Conservation (phyloP, 208 protist genomes). For the Naegleria fowleri region DNA sequence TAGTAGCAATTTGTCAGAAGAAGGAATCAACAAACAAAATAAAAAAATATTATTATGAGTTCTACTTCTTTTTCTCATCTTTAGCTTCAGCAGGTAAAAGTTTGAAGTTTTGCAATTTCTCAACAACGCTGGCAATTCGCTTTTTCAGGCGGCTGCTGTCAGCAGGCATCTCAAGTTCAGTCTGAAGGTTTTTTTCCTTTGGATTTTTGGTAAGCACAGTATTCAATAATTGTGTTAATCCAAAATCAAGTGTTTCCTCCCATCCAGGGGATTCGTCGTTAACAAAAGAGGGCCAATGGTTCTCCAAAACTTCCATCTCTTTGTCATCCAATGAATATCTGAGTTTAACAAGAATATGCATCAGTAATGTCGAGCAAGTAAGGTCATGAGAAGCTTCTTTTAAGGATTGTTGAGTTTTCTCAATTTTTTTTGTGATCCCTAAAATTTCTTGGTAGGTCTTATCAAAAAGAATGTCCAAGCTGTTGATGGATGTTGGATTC, state of each 20-base stretch:
- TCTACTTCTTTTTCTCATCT: background rate
- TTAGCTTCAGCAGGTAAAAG: background rate
- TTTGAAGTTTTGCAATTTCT: constrained; percentile 39
- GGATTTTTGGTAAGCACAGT: constrained; percentile 43
- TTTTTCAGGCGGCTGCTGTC: constrained; percentile 60
- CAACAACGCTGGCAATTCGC: constrained; percentile 50
- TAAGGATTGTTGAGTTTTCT: constrained; percentile 43
- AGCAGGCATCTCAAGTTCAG: constrained; percentile 32
- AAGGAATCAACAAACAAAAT: no score
- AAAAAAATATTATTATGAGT: background rate
- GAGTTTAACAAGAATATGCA: constrained; percentile 59
- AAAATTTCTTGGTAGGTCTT: constrained; percentile 64
- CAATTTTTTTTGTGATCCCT: constrained; percentile 49
- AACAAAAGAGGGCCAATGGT: constrained; percentile 47
- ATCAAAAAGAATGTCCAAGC: constrained; percentile 70
- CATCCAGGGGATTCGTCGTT: constrained; percentile 55
- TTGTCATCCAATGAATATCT: constrained; percentile 36
- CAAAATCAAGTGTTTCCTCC: constrained; percentile 75
- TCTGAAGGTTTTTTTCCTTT: constrained; percentile 33
- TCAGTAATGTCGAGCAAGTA: constrained; percentile 64
- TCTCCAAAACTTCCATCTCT: constrained; percentile 51
- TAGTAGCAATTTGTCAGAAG: background rate
- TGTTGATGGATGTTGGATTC: constrained; percentile 60
- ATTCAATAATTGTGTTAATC: constrained; percentile 58
- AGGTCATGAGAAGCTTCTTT: constrained; percentile 58